Evolutionary conservation across 2,329 filamentous ascomycete species (phyloP).

Genomic region (Hypoxylon sp.): DNA sequence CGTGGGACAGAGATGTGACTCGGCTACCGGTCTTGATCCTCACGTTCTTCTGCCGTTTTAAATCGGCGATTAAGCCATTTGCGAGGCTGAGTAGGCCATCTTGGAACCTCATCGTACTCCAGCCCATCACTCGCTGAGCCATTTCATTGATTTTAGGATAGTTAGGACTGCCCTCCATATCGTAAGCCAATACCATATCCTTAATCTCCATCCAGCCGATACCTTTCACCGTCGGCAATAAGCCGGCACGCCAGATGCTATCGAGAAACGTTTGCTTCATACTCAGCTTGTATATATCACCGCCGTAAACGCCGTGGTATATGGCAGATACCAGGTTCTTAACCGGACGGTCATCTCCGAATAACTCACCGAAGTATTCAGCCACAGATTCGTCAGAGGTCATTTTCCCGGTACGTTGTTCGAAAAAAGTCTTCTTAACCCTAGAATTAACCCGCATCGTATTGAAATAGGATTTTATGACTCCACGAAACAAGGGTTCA

Average conservation of each 20-base stretch:
- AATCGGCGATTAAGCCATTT: constrained; percentile 65
- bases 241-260: constrained; percentile 63
- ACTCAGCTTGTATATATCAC: constrained; percentile 86
- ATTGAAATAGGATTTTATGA: constrained; percentile 24
- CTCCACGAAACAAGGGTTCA: constrained; percentile 52
- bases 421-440: background rate
- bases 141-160: constrained; percentile 49
- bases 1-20: constrained; percentile 63
- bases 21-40: constrained; percentile 66
- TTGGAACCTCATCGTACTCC: constrained; percentile 64
- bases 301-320: constrained; percentile 92
- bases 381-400: constrained; percentile 79
- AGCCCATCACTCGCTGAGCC: constrained; percentile 47
- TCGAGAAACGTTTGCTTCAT: constrained; percentile 73
- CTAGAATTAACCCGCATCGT: background rate
- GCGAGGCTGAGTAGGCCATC: constrained; percentile 76
- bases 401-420: constrained; percentile 15
- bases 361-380: constrained; percentile 71
- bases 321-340: constrained; percentile 83
- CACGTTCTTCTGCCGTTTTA: constrained; percentile 71
- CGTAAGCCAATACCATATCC: constrained; percentile 43
- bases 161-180: constrained; percentile 49
- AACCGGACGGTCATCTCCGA: constrained; percentile 68
- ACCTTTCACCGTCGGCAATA: background rate
- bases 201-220: constrained; percentile 38